Conservation (phyloP, 1,139 yeast species). For the Candida sojae region DNA sequence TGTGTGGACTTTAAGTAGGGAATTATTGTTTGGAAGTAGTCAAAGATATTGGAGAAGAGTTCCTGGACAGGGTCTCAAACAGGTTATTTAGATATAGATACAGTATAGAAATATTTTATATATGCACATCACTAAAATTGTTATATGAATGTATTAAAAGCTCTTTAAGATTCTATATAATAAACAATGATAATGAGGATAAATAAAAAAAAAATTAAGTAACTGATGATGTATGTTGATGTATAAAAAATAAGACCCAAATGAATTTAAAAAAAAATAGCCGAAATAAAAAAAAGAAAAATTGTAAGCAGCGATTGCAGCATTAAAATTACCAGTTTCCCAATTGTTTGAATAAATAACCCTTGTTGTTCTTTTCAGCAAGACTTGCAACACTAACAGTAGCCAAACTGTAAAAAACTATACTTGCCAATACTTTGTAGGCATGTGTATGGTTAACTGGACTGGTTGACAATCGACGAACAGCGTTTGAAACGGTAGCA, state of each 20-base stretch:
- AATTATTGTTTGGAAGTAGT: slow-evolving; percentile 37
- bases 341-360: slow-evolving; percentile 14
- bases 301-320: neutral
- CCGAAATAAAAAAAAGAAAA: neutral
- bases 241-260: neutral
- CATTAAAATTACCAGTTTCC: slow-evolving; percentile 7
- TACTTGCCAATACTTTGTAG: slow-evolving; percentile 12
- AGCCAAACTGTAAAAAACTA: slow-evolving; percentile 13
- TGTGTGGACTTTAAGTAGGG: slow-evolving; percentile 43
- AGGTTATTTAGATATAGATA: slow-evolving; percentile 18
- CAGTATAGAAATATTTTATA: neutral
- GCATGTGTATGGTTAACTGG: slow-evolving; percentile 4
- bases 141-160: neutral
- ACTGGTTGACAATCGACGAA: slow-evolving; percentile 9
- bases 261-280: neutral
- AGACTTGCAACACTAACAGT: slow-evolving; percentile 12
- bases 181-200: slow-evolving; percentile 4
- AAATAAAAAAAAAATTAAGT: slow-evolving; percentile 17
- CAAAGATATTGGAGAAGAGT: slow-evolving; percentile 43
- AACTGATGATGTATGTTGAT: neutral
- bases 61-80: slow-evolving; percentile 44
- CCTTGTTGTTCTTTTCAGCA: slow-evolving; percentile 13
- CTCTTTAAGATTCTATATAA: neutral
- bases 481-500: neutral
- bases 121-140: neutral